Percentiles rank a stretch among this genome's conserved stretches.
These are phyloP conservation scores for Aspergillus sp. DNA, from an alignment of 2,329 filamentous ascomycete genomes.

Conservation along the genomic window DNA sequence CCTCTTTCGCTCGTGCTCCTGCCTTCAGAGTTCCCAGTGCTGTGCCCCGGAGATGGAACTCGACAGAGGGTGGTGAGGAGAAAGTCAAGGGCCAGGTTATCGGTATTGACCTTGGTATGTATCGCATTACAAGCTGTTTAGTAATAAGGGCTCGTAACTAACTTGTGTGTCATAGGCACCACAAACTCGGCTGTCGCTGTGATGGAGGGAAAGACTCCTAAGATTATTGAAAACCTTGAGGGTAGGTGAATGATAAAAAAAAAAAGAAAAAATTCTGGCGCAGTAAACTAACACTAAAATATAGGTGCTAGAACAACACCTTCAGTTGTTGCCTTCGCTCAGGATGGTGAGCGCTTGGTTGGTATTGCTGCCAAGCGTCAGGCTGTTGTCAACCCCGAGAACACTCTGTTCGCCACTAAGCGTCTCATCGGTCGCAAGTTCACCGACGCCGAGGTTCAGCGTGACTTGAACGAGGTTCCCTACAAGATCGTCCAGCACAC, in stretches of 20 bases:
- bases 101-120: slow-evolving; percentile 89
- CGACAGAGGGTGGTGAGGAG: slow-evolving; percentile 49
- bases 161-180: slow-evolving; percentile 50
- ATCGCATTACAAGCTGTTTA: not conserved
- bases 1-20: slow-evolving; percentile 60
- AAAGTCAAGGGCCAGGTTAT: slow-evolving; percentile 96
- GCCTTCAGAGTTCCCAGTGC: slow-evolving; percentile 62
- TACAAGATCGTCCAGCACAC: slow-evolving; percentile 98
- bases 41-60: slow-evolving; percentile 55
- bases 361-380: slow-evolving; percentile 97
- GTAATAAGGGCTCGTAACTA: slow-evolving; percentile 5
- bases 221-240: slow-evolving; percentile 97
- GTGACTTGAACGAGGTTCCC: slow-evolving; percentile 92
- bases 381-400: slow-evolving; percentile 96
- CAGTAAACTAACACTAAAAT: no score
- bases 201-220: slow-evolving; percentile 93
- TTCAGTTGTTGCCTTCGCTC: slow-evolving; percentile 89
- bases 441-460: slow-evolving; percentile 85
- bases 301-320: slow-evolving; percentile 80
- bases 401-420: slow-evolving; percentile 97
- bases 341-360: slow-evolving; percentile 91
- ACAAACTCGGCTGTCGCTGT: slow-evolving; percentile 96
- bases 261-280: slow-evolving; percentile 9
- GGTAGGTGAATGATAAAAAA: no score
- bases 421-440: slow-evolving; percentile 98